phyloP scores from a whole-genome alignment of 2,329 filamentous ascomycete species.

The Emergomyces orientalis region DNA sequence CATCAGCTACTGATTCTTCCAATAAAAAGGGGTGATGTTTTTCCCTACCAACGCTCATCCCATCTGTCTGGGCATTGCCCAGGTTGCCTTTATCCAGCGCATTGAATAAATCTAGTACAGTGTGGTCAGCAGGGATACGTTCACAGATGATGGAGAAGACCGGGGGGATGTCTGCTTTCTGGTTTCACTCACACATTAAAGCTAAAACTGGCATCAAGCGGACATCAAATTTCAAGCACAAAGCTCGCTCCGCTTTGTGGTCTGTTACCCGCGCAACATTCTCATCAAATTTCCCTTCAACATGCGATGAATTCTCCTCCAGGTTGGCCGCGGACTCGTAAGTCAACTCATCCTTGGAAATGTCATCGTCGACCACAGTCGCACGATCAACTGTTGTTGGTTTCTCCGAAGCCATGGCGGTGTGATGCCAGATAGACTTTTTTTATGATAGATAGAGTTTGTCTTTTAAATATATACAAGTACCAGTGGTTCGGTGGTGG shows the following conservation, averaged over 20 bases:
- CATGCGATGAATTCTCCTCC: background rate
- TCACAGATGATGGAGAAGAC: background rate
- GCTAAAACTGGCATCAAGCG: conserved; percentile 48
- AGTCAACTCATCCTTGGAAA: background rate
- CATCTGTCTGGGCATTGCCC: conserved; percentile 50
- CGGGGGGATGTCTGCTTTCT: background rate
- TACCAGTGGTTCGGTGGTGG: background rate
- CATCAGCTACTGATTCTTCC: background rate
- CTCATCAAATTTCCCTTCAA: conserved; percentile 2
- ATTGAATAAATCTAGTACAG: conserved; percentile 45
- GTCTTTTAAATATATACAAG: background rate
- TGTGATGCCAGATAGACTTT: background rate
- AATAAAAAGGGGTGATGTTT: background rate
- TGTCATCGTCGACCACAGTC: background rate
- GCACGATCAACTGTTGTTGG: background rate
- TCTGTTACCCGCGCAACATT: conserved; percentile 32
- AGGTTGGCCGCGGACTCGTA: background rate
- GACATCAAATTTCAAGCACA: conserved; percentile 47
- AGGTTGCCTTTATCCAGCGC: conserved; percentile 43
- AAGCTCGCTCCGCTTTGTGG: conserved; percentile 38
- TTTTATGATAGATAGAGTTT: too few relatives aligned
- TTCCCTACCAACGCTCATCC: conserved; percentile 33
- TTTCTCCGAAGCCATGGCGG: background rate
- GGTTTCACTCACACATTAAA: conserved; percentile 43
- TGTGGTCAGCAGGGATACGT: background rate